These are phyloP conservation scores for Sphenostylis stenocarpa DNA, from an alignment of 306 rosid genomes.

Conservation along the genomic window DNA sequence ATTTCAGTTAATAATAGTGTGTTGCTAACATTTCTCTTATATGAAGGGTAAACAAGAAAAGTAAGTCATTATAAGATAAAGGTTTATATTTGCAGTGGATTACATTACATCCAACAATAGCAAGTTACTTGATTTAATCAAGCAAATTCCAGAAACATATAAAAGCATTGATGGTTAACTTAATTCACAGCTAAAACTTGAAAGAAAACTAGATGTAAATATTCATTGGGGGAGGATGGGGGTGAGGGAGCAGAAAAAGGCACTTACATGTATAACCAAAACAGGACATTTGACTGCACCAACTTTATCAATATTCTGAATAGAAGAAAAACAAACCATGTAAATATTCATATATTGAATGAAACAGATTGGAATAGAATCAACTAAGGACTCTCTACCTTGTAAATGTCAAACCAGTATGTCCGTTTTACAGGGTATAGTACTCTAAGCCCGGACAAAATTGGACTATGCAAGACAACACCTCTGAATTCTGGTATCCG, in stretches of 20 bases:
- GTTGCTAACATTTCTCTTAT: not conserved
- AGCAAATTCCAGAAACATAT: not conserved
- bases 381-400: conserved; percentile 48
- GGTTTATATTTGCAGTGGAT: not conserved
- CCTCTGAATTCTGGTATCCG: conserved; percentile 73
- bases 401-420: conserved; percentile 93
- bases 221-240: not conserved
- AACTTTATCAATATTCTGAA: conserved; percentile 90
- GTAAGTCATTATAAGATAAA: not conserved
- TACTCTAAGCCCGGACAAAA: conserved; percentile 87
- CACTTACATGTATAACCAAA: conserved; percentile 88
- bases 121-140: not conserved
- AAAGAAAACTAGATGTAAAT: conserved; percentile 2
- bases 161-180: not conserved
- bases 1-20: not conserved
- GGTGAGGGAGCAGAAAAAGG: not conserved
- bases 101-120: conserved; percentile 8
- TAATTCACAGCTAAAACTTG: not conserved
- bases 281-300: conserved; percentile 74
- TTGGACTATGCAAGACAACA: conserved; percentile 88
- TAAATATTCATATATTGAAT: conserved; percentile 26
- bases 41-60: not conserved
- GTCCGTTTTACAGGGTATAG: conserved; percentile 88
- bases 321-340: conserved; percentile 2
- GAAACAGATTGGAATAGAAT: conserved; percentile 25